A percentile compares a stretch with the other conserved stretches of the same genome.
Evolutionary conservation across 192 early-diverging fungal species (phyloP).

Genomic region (Hyaloraphidium curvatum): DNA sequence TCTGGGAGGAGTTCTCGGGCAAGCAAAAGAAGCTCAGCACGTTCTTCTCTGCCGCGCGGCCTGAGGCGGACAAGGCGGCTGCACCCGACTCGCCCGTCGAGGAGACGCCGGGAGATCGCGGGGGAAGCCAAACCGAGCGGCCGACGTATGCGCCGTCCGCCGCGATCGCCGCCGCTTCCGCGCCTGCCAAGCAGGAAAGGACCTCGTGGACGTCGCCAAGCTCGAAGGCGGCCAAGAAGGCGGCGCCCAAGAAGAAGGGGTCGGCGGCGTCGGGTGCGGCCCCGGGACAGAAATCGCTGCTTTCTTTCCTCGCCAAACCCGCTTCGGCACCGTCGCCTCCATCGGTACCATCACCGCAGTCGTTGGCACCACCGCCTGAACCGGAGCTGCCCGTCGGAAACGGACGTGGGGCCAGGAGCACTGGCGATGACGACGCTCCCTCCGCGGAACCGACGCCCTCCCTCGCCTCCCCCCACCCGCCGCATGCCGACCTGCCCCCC

Average conservation of each 20-base stretch:
- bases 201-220: slow-evolving; percentile 1
- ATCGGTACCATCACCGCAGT: not conserved
- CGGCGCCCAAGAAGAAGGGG: too few relatives aligned
- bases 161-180: not conserved
- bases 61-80: not conserved
- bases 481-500: too few relatives aligned
- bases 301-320: not conserved
- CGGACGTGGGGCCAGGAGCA: too few relatives aligned
- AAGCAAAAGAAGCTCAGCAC: slow-evolving; percentile 32
- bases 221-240: too few relatives aligned
- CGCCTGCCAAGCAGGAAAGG: not conserved
- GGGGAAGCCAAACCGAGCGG: not conserved
- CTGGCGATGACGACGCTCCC: too few relatives aligned
- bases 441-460: too few relatives aligned
- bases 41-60: slow-evolving; percentile 16
- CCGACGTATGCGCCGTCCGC: slow-evolving; percentile 2
- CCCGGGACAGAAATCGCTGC: not conserved
- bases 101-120: slow-evolving; percentile 6
- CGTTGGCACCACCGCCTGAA: too few relatives aligned
- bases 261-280: too few relatives aligned
- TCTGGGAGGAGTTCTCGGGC: slow-evolving; percentile 33
- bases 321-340: not conserved
- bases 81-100: not conserved
- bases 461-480: too few relatives aligned
- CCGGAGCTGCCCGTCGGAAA: too few relatives aligned